A percentile compares a stretch with the other conserved stretches of the same genome.
Conservation (phyloP, 225 moss, liverwort and hornwort genomes). For the Thuidium tamariscinum region DNA sequence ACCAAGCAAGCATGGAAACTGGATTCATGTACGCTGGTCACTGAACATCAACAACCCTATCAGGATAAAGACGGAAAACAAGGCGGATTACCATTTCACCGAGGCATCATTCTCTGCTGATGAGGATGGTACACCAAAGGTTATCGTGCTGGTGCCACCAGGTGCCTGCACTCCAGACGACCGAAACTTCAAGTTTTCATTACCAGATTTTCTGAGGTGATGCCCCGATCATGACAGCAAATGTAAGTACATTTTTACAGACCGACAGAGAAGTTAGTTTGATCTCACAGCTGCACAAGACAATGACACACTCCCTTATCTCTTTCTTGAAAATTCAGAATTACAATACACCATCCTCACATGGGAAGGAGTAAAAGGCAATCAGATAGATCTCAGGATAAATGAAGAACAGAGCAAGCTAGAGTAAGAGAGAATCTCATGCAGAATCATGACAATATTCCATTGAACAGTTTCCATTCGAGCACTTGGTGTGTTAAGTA, state of each 20-base stretch:
- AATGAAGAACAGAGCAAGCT: neutral
- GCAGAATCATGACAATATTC: neutral
- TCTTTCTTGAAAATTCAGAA: neutral
- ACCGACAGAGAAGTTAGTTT: neutral
- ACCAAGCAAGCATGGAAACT: neutral
- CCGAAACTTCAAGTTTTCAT: neutral
- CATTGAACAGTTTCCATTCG: neutral
- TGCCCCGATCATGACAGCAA: neutral
- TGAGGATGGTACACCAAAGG: constrained; percentile 62
- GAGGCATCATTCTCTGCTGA: constrained; percentile 64
- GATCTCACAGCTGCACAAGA: neutral
- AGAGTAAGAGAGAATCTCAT: neutral
- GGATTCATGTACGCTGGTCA: neutral
- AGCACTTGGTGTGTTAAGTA: neutral
- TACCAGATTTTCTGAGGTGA: neutral
- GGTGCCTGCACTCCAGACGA: constrained; percentile 51
- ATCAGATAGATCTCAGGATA: neutral
- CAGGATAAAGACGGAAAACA: neutral
- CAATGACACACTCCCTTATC: neutral
- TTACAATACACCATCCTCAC: neutral
- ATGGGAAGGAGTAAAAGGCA: neutral
- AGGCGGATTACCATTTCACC: constrained; percentile 46
- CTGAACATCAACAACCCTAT: neutral
- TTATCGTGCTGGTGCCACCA: constrained; percentile 64
- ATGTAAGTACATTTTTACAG: neutral